These are phyloP conservation scores for Dittrichia graveolens DNA, from an alignment of 129 eudicot genomes.

Conservation along the genomic window DNA sequence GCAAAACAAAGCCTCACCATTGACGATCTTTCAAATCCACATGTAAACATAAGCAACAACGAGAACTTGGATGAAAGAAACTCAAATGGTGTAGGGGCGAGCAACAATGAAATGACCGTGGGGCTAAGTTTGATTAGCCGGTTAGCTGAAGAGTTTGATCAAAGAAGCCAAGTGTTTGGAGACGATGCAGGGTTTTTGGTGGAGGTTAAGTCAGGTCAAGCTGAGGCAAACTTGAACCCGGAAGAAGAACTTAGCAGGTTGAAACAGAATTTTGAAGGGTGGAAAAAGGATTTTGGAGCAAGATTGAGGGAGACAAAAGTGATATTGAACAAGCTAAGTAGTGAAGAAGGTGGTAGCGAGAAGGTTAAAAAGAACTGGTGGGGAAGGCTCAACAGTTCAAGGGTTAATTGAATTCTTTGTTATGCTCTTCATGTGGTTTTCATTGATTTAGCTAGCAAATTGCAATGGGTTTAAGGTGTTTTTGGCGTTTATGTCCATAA, in stretches of 20 bases:
- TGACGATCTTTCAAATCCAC: slow-evolving; percentile 57
- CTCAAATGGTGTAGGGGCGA: slow-evolving; percentile 42
- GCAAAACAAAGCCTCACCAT: slow-evolving; percentile 68
- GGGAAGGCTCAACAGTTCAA: slow-evolving; percentile 73
- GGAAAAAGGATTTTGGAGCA: slow-evolving; percentile 87
- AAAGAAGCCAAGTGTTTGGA: slow-evolving; percentile 83
- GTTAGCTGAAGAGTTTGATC: slow-evolving; percentile 90
- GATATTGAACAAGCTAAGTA: slow-evolving; percentile 63
- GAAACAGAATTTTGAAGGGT: slow-evolving; percentile 74
- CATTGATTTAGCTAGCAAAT: slow-evolving; percentile 21
- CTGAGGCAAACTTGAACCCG: slow-evolving; percentile 70
- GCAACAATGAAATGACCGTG: slow-evolving; percentile 53
- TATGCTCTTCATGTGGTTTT: background rate
- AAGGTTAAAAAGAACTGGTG: slow-evolving; percentile 79
- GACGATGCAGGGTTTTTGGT: slow-evolving; percentile 89
- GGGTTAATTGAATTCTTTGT: slow-evolving; percentile 40
- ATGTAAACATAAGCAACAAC: slow-evolving; percentile 44
- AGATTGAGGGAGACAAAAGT: slow-evolving; percentile 81
- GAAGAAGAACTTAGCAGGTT: slow-evolving; percentile 70
- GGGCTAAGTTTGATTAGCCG: slow-evolving; percentile 72
- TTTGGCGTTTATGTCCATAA: slow-evolving; percentile 1
- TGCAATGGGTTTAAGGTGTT: slow-evolving; percentile 6
- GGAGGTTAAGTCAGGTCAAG: slow-evolving; percentile 87
- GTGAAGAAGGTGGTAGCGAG: slow-evolving; percentile 61
- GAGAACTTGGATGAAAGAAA: slow-evolving; percentile 44